Evolutionary conservation across 495 filamentous ascomycete species (phyloP).

Genomic region (Penicillium chermesinum): DNA sequence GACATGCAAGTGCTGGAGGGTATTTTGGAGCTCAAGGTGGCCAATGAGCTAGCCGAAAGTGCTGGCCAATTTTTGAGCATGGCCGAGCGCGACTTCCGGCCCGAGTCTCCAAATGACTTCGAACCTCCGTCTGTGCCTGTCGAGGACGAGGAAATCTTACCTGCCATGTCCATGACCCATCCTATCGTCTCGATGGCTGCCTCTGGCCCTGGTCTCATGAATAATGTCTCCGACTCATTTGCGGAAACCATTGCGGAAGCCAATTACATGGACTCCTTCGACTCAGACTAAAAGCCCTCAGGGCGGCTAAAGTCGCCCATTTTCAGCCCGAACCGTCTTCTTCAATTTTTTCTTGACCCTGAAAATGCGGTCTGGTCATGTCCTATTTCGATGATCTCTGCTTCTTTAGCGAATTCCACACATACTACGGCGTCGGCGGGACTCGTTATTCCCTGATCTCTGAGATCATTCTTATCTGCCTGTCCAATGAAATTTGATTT

Average conservation of each 20-base stretch:
- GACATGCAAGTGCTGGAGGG: constrained; percentile 40
- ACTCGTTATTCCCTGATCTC: constrained; percentile 1
- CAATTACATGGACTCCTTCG: constrained; percentile 4
- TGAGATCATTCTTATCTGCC: constrained; percentile 4
- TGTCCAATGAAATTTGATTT: no score
- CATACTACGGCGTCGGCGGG: constrained; percentile 22
- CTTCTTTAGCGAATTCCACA: constrained; percentile 22
- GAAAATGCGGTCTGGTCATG: background rate
- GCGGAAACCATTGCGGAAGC: background rate
- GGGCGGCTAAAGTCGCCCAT: background rate
- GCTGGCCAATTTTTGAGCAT: constrained; percentile 41
- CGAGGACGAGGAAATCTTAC: background rate
- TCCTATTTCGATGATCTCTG: constrained; percentile 5
- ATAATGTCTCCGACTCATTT: background rate
- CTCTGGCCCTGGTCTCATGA: constrained; percentile 2
- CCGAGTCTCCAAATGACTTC: background rate
- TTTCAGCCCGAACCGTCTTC: background rate
- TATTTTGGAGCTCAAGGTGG: constrained; percentile 38
- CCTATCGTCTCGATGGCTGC: background rate
- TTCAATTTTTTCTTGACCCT: background rate
- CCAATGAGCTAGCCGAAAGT: constrained; percentile 44
- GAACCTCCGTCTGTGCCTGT: background rate
- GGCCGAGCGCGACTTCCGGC: constrained; percentile 19
- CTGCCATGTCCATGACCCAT: background rate
- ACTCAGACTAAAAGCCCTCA: constrained; percentile 11